These are phyloP conservation scores for Xylaria sp. DNA, from an alignment of 2,329 filamentous ascomycete genomes.

Conservation along the genomic window DNA sequence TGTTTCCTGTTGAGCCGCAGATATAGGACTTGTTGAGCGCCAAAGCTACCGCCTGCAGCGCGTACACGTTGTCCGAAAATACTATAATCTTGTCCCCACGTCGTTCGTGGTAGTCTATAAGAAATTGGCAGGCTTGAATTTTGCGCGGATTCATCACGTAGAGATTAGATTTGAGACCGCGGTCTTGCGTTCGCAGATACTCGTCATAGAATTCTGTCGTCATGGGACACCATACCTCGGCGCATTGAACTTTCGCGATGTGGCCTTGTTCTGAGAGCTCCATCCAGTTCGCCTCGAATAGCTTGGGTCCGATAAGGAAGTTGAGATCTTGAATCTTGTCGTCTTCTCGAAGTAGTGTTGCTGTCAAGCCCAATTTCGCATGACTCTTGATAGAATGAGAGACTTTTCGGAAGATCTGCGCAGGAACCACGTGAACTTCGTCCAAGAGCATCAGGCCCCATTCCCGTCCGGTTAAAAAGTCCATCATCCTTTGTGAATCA, in stretches of 20 bases:
- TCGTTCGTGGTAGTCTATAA: constrained; percentile 97
- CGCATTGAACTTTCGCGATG: constrained; percentile 96
- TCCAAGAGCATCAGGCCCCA: constrained; percentile 98
- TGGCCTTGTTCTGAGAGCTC: constrained; percentile 96
- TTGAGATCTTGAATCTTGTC: constrained; percentile 98
- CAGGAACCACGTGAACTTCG: constrained; percentile 97
- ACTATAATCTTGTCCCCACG: constrained; percentile 98
- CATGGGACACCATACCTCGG: constrained; percentile 99
- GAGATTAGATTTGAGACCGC: constrained; percentile 59
- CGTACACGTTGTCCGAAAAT: constrained; percentile 97
- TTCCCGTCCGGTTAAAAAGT: constrained; percentile 86
- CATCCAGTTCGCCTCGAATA: constrained; percentile 99
- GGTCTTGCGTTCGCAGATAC: constrained; percentile 70
- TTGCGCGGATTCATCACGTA: constrained; percentile 99
- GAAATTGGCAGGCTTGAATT: constrained; percentile 95
- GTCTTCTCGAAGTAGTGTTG: constrained; percentile 92
- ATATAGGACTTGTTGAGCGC: constrained; percentile 90
- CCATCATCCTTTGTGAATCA: constrained; percentile 97
- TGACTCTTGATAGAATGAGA: constrained; percentile 94
- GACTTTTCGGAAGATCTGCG: constrained; percentile 94
- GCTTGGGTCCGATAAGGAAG: constrained; percentile 95
- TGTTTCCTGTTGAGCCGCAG: constrained; percentile 86
- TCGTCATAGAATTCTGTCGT: constrained; percentile 97
- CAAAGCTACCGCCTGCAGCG: constrained; percentile 83
- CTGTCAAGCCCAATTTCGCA: constrained; percentile 92